Percentiles rank a stretch among this genome's conserved stretches.
These are phyloP conservation scores for Fusarium sp. DNA, from an alignment of 2,329 filamentous ascomycete species.

Conservation along the genomic window DNA sequence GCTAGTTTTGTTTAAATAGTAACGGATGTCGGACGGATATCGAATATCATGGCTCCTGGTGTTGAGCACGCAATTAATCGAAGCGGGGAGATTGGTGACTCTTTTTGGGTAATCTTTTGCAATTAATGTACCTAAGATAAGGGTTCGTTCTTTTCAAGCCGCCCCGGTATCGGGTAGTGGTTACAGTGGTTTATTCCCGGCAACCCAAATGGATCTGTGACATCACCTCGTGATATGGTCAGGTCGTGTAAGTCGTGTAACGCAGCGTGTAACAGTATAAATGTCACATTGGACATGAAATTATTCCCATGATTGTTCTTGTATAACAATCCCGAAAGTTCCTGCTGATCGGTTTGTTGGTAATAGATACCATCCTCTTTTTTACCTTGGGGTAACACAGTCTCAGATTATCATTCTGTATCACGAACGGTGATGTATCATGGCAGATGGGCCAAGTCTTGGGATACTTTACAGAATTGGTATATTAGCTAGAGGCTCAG, in stretches of 20 bases:
- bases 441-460: not conserved
- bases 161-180: constrained; percentile 20
- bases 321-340: not conserved
- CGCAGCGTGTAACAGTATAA: not conserved
- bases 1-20: constrained; percentile 1
- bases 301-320: not conserved
- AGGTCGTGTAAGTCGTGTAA: constrained; percentile 6
- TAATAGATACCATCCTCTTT: not conserved
- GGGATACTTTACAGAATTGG: too few relatives aligned
- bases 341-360: not conserved
- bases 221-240: constrained; percentile 10
- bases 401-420: not conserved
- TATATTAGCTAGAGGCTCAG: too few relatives aligned
- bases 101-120: constrained; percentile 31
- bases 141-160: constrained; percentile 19
- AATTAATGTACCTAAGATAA: constrained; percentile 26
- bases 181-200: constrained; percentile 9
- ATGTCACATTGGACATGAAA: constrained; percentile 2
- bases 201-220: not conserved
- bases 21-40: constrained; percentile 13
- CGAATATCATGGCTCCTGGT: constrained; percentile 12
- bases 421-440: not conserved
- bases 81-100: constrained; percentile 31
- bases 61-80: constrained; percentile 40
- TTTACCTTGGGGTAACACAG: not conserved